Base-by-base conservation (phyloP, 2,329 filamentous ascomycete genomes). In the Phialocephala subalpina region DNA sequence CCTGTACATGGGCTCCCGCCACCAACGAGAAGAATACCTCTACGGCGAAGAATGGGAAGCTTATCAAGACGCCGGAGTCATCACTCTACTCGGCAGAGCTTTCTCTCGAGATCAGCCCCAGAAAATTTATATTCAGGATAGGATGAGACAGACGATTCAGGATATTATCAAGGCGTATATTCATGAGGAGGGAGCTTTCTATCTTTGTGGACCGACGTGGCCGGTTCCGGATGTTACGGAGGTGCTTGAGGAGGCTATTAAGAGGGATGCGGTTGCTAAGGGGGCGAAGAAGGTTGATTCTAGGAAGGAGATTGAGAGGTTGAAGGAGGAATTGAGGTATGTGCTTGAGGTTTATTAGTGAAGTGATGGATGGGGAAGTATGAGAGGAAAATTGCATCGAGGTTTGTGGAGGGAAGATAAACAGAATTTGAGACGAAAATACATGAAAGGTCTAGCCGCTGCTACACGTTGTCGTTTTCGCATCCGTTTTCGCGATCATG, bases 21-120 rank as follows among this genome's bases (percentile, higher is more conserved):
- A 97, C 85, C 94, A 97, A 84, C 93, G 94, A 71, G 96, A 99
- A 82, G 96, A 99, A 82, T 99, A 99, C 81, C 90, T 97, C 67
- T 99, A 98, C 77, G 96, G 96, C 68, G 96, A 99, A 80, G 96
- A 99, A 80, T 99, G 96, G 96, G 96, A 99, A 80, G 96, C 96
- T 0, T 99, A 99, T 81, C 88, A 96, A 77, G 95, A 94, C 67
- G 94, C 96, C 0, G 96, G 96, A 60, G 93, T 99, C 73, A 94
- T 99, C 78, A 99, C 96, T 0, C 87, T 97, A 49, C 88, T 99
- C 59, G 96, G 96, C 60, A 89, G 93, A 60, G 96, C 96, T 52
- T 99, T 99, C 85, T 97, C 93, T 66, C 91, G 96, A 78, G 96
- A 99, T 78, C 96, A 99, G 86, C 92, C 93, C 18, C 86, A 97